Conservation (phyloP, 768 basidiomycete genomes). For the Naganishia friedmannii region DNA sequence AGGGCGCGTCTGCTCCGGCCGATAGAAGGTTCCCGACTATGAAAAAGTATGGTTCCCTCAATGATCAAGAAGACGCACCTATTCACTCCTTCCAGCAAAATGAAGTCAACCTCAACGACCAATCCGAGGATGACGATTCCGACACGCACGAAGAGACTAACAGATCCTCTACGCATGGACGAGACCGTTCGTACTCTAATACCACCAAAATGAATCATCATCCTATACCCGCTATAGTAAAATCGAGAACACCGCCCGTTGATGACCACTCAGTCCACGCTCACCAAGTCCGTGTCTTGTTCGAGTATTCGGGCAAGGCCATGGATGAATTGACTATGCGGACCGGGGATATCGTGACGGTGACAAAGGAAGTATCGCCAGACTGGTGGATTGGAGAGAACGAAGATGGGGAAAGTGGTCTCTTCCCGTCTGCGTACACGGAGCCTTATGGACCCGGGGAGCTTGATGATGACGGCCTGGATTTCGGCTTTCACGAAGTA, state of each 20-base stretch:
- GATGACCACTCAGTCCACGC: neutral
- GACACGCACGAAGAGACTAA: conserved; percentile 5
- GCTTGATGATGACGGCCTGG: neutral
- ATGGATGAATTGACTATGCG: conserved; percentile 75
- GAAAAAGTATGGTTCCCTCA: conserved; percentile 39
- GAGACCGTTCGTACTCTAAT: conserved; percentile 14
- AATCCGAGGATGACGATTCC: conserved; percentile 14
- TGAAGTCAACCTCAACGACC: neutral
- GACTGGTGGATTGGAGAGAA: conserved; percentile 89
- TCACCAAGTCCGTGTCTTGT: conserved; percentile 62
- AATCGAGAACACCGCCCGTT: neutral
- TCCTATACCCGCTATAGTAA: neutral
- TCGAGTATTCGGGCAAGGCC: conserved; percentile 67
- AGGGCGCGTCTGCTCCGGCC: neutral
- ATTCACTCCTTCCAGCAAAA: neutral
- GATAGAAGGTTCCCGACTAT: conserved; percentile 27
- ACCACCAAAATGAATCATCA: conserved; percentile 20
- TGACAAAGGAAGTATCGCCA: conserved; percentile 75
- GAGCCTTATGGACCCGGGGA: conserved; percentile 54
- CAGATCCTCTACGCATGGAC: conserved; percentile 9
- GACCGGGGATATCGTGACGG: conserved; percentile 69
- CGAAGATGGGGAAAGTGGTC: conserved; percentile 63
- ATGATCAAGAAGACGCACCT: conserved; percentile 34
- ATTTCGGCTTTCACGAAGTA: conserved; percentile 6
- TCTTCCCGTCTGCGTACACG: conserved; percentile 78